A percentile compares a stretch with the other conserved stretches of the same genome.
Conservation (phyloP, 495 filamentous ascomycete species). For the Bacidia rubella region DNA sequence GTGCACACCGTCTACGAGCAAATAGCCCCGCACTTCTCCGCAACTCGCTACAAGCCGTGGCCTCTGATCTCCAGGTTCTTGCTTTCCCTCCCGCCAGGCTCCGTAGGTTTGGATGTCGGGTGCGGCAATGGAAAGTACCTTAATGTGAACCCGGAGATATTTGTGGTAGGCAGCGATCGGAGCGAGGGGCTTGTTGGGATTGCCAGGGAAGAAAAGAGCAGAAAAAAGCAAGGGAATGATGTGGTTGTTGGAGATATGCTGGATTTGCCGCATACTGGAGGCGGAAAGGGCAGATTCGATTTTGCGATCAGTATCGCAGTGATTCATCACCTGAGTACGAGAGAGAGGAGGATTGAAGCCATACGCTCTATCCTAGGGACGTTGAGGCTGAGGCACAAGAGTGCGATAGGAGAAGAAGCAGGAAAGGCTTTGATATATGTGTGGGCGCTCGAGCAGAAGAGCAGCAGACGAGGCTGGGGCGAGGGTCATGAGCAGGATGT, state of each 20-base stretch:
- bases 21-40: conserved; percentile 89
- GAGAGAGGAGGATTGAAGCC: conserved; percentile 56
- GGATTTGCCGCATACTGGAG: conserved; percentile 51
- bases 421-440: conserved; percentile 71
- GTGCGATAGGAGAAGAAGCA: not conserved
- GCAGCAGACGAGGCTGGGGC: conserved; percentile 83
- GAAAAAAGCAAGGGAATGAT: not conserved
- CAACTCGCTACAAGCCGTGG: conserved; percentile 96
- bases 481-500: conserved; percentile 78
- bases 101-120: conserved; percentile 75
- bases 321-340: conserved; percentile 86
- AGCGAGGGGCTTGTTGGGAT: conserved; percentile 63
- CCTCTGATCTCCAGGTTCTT: conserved; percentile 81
- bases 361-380: conserved; percentile 58
- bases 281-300: conserved; percentile 48
- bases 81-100: conserved; percentile 45
- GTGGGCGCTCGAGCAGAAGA: conserved; percentile 93
- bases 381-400: conserved; percentile 23
- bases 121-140: conserved; percentile 98
- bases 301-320: conserved; percentile 95
- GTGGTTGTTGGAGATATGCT: conserved; percentile 57
- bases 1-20: conserved; percentile 91
- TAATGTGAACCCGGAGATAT: conserved; percentile 60
- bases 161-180: conserved; percentile 79
- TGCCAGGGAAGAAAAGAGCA: conserved; percentile 28